These are phyloP conservation scores for Cystobasidium ongulense DNA, from an alignment of 768 basidiomycete genomes.

Conservation along the genomic window DNA sequence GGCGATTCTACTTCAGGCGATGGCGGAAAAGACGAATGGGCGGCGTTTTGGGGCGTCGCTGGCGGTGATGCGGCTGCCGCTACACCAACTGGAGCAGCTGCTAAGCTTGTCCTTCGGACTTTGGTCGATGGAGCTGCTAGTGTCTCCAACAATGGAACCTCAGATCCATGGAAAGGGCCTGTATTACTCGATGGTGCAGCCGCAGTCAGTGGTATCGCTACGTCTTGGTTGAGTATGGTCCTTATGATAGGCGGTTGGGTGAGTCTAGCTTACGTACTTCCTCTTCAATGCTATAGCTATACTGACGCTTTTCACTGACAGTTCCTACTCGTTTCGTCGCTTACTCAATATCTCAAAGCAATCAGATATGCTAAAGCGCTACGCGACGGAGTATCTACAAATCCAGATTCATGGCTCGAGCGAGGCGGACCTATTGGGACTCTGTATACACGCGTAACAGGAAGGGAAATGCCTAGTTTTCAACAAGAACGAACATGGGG, in stretches of 20 bases:
- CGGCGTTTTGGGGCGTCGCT: conserved; percentile 9
- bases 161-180: background rate
- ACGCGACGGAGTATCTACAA: conserved; percentile 7
- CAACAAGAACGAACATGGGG: conserved; percentile 22
- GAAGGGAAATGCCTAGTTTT: background rate
- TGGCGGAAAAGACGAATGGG: conserved; percentile 26
- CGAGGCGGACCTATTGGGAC: conserved; percentile 1
- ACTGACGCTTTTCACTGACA: background rate
- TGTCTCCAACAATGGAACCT: background rate
- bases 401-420: conserved; percentile 7
- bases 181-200: background rate
- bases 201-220: conserved; percentile 3
- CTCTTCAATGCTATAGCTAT: background rate
- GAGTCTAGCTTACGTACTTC: background rate
- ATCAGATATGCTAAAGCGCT: conserved; percentile 27
- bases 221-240: conserved; percentile 19
- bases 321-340: conserved; percentile 29
- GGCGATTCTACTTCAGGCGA: background rate
- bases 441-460: background rate
- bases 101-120: background rate
- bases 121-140: background rate
- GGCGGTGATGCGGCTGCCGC: conserved; percentile 1
- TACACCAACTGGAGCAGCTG: conserved; percentile 2
- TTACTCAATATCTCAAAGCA: conserved; percentile 10
- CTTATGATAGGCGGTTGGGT: conserved; percentile 31